A percentile compares a stretch with the other conserved stretches of the same genome.
phyloP scores from a whole-genome alignment of 1,284 basidiomycete genomes.

The Kwoniella shivajii region DNA sequence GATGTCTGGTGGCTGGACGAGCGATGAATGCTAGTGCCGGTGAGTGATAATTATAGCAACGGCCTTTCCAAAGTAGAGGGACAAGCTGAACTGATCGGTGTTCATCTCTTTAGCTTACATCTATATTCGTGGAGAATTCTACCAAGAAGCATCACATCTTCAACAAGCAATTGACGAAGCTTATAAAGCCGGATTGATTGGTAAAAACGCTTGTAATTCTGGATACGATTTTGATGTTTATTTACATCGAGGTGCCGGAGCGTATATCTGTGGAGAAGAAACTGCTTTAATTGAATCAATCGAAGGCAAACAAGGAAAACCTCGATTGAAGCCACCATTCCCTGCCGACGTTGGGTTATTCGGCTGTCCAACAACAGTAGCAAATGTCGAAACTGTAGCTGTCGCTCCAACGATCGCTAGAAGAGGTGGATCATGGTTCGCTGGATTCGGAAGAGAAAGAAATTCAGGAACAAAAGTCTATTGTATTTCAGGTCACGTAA shows the following conservation, averaged over 20 bases:
- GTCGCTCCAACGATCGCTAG: slow-evolving; percentile 96
- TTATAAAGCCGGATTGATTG: slow-evolving; percentile 87
- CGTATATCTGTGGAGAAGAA: slow-evolving; percentile 99
- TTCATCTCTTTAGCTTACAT: slow-evolving; percentile 72
- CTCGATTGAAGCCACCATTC: slow-evolving; percentile 98
- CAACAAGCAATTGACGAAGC: slow-evolving; percentile 95
- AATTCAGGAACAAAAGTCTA: slow-evolving; percentile 96
- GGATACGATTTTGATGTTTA: slow-evolving; percentile 97
- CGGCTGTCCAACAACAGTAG: slow-evolving; percentile 95
- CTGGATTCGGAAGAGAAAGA: slow-evolving; percentile 84
- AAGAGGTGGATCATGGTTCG: slow-evolving; percentile 90
- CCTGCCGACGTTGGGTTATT: slow-evolving; percentile 97
- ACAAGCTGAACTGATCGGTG: not conserved
- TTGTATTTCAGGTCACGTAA: slow-evolving; percentile 95
- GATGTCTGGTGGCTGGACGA: slow-evolving; percentile 95
- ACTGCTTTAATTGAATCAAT: slow-evolving; percentile 95
- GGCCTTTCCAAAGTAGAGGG: not conserved
- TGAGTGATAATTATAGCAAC: slow-evolving; percentile 35
- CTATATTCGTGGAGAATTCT: slow-evolving; percentile 98
- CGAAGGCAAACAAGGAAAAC: slow-evolving; percentile 97
- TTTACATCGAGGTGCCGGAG: slow-evolving; percentile 93
- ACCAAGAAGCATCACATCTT: slow-evolving; percentile 89
- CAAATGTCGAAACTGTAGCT: slow-evolving; percentile 97
- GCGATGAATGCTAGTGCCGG: slow-evolving; percentile 92
- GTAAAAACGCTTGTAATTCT: slow-evolving; percentile 87